Percentiles rank a stretch among this genome's conserved stretches.
Conservation (phyloP, 2,329 filamentous ascomycete genomes). For the Paecilomyces sp. region DNA sequence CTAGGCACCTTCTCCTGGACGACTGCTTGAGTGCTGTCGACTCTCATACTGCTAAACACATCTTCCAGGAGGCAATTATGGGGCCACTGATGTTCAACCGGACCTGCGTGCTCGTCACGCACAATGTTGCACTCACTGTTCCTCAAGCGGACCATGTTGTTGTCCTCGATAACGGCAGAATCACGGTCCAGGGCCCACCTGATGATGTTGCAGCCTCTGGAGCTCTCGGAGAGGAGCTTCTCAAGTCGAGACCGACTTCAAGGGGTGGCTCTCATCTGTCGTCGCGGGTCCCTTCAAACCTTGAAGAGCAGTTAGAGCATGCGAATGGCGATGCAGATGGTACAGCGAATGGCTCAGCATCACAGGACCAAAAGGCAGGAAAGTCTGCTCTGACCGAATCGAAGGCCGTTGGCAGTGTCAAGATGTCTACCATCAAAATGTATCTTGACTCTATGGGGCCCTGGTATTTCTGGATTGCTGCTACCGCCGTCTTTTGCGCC, state of each 20-base stretch:
- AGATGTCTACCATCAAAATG: conserved; percentile 75
- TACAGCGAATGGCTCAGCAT: conserved; percentile 33
- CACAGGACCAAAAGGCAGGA: conserved; percentile 37
- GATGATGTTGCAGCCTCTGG: conserved; percentile 78
- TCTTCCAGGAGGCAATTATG: conserved; percentile 86
- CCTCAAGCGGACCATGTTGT: conserved; percentile 76
- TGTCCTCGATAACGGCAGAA: conserved; percentile 77
- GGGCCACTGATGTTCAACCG: conserved; percentile 82
- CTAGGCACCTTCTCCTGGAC: conserved; percentile 81
- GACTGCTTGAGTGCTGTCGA: conserved; percentile 96
- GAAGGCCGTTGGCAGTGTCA: conserved; percentile 80
- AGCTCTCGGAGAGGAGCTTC: conserved; percentile 76
- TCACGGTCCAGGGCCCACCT: conserved; percentile 68
- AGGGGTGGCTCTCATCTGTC: conserved; percentile 63
- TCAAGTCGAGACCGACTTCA: conserved; percentile 67
- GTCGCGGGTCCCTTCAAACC: conserved; percentile 70
- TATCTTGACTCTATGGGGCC: conserved; percentile 90
- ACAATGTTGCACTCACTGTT: conserved; percentile 84
- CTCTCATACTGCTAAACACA: conserved; percentile 96
- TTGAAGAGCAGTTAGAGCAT: conserved; percentile 54
- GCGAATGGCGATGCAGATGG: conserved; percentile 44
- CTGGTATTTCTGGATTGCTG: conserved; percentile 89
- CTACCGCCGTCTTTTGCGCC: conserved; percentile 64
- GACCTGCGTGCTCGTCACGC: conserved; percentile 91
- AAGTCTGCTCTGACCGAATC: conserved; percentile 56